These are phyloP conservation scores for Sugiyamaella lignohabitans DNA, from an alignment of 805 yeast species.

Conservation along the genomic window DNA sequence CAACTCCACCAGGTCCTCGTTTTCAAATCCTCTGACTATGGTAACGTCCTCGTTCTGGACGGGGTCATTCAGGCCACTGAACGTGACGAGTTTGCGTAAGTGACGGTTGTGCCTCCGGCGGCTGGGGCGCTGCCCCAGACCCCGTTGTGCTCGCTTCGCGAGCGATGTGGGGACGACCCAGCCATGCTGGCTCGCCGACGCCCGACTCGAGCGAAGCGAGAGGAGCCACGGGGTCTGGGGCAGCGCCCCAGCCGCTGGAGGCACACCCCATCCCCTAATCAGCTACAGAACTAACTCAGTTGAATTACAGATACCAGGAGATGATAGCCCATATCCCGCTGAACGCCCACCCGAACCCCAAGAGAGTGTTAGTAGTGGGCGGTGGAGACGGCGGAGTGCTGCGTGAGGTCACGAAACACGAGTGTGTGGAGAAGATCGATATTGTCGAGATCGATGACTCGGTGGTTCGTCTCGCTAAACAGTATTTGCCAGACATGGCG, in stretches of 20 bases:
- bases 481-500: slow-evolving; percentile 84
- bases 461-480: slow-evolving; percentile 78
- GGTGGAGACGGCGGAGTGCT: slow-evolving; percentile 99
- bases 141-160: background rate
- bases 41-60: slow-evolving; percentile 91
- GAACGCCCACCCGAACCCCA: slow-evolving; percentile 91
- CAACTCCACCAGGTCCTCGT: slow-evolving; percentile 46
- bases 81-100: slow-evolving; percentile 82
- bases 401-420: slow-evolving; percentile 89
- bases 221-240: too few relatives aligned
- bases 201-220: too few relatives aligned
- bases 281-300: too few relatives aligned
- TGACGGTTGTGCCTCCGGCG: background rate
- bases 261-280: too few relatives aligned
- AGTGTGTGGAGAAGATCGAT: slow-evolving; percentile 58
- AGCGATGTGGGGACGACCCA: background rate
- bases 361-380: slow-evolving; percentile 88
- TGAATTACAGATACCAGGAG: slow-evolving; percentile 64
- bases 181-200: too few relatives aligned
- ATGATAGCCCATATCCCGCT: slow-evolving; percentile 94
- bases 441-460: slow-evolving; percentile 37
- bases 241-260: too few relatives aligned
- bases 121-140: background rate
- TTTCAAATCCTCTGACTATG: slow-evolving; percentile 88
- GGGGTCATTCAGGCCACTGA: slow-evolving; percentile 95